These are phyloP conservation scores for Cryptococcus depauperatus DNA, from an alignment of 1,284 basidiomycete genomes.

Conservation along the genomic window DNA sequence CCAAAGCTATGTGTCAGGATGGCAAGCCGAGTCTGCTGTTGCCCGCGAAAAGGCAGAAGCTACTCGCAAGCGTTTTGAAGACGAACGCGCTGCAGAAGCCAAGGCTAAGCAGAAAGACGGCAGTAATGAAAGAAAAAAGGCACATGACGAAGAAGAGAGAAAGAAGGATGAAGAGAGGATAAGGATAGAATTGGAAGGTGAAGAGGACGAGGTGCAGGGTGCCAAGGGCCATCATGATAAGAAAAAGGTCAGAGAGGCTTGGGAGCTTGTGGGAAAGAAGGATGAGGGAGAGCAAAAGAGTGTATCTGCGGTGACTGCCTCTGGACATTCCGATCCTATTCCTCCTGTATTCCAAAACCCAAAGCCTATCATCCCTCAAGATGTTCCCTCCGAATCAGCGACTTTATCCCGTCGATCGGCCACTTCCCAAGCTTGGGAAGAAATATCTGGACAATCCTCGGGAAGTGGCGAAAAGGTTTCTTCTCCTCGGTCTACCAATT, in stretches of 20 bases:
- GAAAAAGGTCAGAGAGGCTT: conserved; percentile 49
- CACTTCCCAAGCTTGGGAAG: conserved; percentile 37
- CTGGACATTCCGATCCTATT: conserved; percentile 29
- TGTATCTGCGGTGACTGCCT: conserved; percentile 24
- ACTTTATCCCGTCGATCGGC: conserved; percentile 27
- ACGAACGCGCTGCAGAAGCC: conserved; percentile 23
- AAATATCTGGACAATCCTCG: conserved; percentile 25
- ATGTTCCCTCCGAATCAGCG: conserved; percentile 24
- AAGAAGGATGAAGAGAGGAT: conserved; percentile 16
- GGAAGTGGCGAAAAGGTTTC: conserved; percentile 25
- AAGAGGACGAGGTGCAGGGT: conserved; percentile 15
- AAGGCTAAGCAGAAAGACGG: conserved; percentile 19
- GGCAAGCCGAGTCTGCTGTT: conserved; percentile 65
- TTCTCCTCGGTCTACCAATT: conserved; percentile 14
- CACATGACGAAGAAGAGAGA: conserved; percentile 21
- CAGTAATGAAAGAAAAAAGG: conserved; percentile 4
- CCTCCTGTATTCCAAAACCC: conserved; percentile 25
- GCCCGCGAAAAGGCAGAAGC: conserved; percentile 66
- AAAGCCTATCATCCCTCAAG: conserved; percentile 7
- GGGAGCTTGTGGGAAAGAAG: conserved; percentile 48
- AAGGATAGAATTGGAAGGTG: conserved; percentile 18
- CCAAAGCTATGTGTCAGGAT: conserved; percentile 59
- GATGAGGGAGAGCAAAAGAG: conserved; percentile 19
- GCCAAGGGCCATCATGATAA: conserved; percentile 20
- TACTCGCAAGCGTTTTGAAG: conserved; percentile 64